Conservation (phyloP, 179 eudicot species). For the Vitellaria paradoxa region DNA sequence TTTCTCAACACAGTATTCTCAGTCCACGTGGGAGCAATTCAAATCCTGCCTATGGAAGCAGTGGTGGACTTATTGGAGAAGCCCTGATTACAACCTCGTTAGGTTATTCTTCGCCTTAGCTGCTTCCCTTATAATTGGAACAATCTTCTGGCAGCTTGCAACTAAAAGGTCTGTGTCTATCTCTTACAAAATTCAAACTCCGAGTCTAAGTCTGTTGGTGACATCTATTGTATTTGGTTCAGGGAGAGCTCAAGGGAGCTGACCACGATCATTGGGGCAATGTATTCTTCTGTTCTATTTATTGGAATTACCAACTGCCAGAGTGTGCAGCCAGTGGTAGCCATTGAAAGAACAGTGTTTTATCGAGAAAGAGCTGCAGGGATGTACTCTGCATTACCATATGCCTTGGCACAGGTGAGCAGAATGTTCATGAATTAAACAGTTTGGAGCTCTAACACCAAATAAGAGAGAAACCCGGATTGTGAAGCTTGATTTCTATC, state of each 20-base stretch:
- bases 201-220: not conserved
- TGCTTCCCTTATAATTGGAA: slow-evolving; percentile 71
- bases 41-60: slow-evolving; percentile 91
- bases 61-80: slow-evolving; percentile 95
- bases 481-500: not conserved
- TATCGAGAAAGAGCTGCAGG: too few relatives aligned
- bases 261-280: too few relatives aligned
- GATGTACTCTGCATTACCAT: too few relatives aligned
- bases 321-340: too few relatives aligned
- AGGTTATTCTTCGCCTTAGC: slow-evolving; percentile 71
- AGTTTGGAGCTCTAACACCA: not conserved
- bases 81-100: slow-evolving; percentile 83
- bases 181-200: not conserved
- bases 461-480: not conserved
- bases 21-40: slow-evolving; percentile 71
- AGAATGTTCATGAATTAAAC: not conserved
- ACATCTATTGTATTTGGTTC: not conserved
- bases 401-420: not conserved
- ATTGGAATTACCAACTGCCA: too few relatives aligned
- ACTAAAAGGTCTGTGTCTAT: slow-evolving; percentile 39
- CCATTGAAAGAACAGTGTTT: too few relatives aligned
- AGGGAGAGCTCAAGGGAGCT: too few relatives aligned
- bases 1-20: slow-evolving; percentile 60
- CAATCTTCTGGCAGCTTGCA: slow-evolving; percentile 77
- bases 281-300: too few relatives aligned